Conservation (phyloP, 179 eudicot genomes). For the Spinacia oleracea region DNA sequence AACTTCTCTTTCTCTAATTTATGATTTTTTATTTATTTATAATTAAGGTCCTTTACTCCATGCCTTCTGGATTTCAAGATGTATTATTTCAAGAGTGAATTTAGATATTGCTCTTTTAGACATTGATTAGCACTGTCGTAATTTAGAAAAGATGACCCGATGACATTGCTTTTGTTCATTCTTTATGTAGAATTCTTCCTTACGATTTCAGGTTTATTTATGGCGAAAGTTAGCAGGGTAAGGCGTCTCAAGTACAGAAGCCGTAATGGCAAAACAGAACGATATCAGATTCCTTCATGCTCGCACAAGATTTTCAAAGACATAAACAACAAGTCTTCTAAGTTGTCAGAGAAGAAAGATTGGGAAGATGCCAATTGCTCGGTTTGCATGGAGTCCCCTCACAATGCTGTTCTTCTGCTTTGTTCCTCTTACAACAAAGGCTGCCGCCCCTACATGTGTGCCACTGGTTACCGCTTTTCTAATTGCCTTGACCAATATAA, state of each 20-base stretch:
- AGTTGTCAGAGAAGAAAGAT: conserved; percentile 58
- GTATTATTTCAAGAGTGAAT: neutral
- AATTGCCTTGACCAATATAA: conserved; percentile 83
- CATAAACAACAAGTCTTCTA: conserved; percentile 35
- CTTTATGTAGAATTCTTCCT: conserved; percentile 11
- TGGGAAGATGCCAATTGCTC: conserved; percentile 76
- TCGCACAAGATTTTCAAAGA: conserved; percentile 49
- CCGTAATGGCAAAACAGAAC: conserved; percentile 33
- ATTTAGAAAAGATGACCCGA: neutral
- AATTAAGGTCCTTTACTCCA: neutral
- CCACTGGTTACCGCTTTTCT: conserved; percentile 73
- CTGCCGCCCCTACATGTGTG: conserved; percentile 91
- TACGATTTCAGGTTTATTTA: conserved; percentile 33
- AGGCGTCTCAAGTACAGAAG: conserved; percentile 39
- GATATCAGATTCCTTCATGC: conserved; percentile 33
- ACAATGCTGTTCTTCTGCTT: conserved; percentile 82
- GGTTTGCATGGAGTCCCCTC: conserved; percentile 85
- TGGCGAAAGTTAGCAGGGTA: conserved; percentile 71
- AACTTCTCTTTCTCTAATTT: neutral
- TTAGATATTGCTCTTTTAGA: neutral
- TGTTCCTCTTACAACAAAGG: conserved; percentile 84
- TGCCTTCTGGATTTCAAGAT: neutral
- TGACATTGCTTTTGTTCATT: neutral
- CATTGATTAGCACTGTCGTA: neutral
- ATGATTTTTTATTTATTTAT: neutral